Conservation (phyloP, 805 yeast species). For the Pichia nanzhaoensis region DNA sequence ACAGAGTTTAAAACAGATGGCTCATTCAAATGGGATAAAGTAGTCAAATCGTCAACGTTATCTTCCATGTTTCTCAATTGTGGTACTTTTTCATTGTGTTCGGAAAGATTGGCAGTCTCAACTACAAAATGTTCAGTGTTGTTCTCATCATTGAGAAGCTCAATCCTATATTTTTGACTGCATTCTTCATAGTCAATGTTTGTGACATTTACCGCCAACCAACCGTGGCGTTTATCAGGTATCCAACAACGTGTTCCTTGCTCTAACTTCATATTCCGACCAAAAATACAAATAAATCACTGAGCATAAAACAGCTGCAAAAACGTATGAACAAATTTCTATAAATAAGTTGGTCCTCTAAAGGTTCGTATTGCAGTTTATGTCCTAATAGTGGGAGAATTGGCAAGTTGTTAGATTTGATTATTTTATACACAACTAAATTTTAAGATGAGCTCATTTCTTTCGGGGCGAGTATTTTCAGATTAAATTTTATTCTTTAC, state of each 20-base stretch:
- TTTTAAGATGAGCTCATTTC: no score
- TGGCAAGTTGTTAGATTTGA: no score
- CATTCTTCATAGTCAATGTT: conserved; percentile 22
- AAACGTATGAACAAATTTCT: no score
- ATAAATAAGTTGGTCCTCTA: no score
- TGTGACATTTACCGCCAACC: conserved; percentile 64
- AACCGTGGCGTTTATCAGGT: conserved; percentile 64
- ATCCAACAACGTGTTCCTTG: conserved; percentile 59
- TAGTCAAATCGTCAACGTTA: conserved; percentile 92
- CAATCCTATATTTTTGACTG: conserved; percentile 41
- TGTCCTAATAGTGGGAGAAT: no score
- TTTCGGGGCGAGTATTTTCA: no score
- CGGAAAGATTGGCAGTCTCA: conserved; percentile 42
- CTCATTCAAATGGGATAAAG: conserved; percentile 86
- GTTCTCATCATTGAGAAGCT: conserved; percentile 44
- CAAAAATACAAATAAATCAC: not conserved
- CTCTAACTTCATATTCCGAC: conserved; percentile 8
- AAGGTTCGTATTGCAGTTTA: no score
- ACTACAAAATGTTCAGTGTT: conserved; percentile 36
- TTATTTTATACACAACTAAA: no score
- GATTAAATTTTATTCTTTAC: not conserved
- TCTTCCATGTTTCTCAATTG: conserved; percentile 87
- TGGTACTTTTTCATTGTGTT: conserved; percentile 56
- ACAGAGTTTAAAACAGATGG: conserved; percentile 97
- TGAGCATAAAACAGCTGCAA: no score